Evolutionary conservation across 1,139 yeast genomes (phyloP), one percentile per base, ranked within the genome.

Genomic region (Suhomyces ambrosiae): DNA sequence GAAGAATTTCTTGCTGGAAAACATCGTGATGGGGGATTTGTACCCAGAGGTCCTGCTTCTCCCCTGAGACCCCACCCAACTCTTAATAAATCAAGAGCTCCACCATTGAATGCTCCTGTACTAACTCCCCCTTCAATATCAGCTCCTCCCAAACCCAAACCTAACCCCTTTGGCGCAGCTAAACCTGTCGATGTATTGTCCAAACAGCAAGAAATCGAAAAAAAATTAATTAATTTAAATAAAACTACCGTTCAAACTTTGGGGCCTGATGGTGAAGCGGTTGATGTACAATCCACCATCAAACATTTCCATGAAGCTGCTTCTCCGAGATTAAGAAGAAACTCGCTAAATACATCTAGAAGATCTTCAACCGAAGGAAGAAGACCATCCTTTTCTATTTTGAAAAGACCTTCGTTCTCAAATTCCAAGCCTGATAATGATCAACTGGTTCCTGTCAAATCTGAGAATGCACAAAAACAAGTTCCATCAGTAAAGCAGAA

Each of bases 201-300:
- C 4, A 61, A 63, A 38, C 68, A 62, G 48, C 65, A 63, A 27
- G 76, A 71, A 47, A 64, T 70, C 25, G 75, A 71, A 27, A 63
- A 65, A 44, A 64, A 74, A 49, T 59, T 82, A 42, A 63, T 71
- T 6, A 64, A 68, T 34, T 60, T 80, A 30, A 82, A 82, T 50
- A 72, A 75, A 27, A 80, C 85, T 0, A 82, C 86, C 0, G 70
- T 76, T 35, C 74, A 72, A 51, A 78, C 81, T 2, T 47, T 74
- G 25, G 79, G 75, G 0, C 57, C 61, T 12, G 57, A 52, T 11
- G 55, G 48, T 11, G 48, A 44, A 16, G 29, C 39, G 7, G 40
- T 44, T 4, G 53, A 53, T 33, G 46, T 47, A n/a, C 53, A 54
- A 34, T 39, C 42, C 9, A 45, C 48, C 2, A 30, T 35, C 42